phyloP scores from a whole-genome alignment of 768 basidiomycete genomes.

The Fibroporia radiculosa region DNA sequence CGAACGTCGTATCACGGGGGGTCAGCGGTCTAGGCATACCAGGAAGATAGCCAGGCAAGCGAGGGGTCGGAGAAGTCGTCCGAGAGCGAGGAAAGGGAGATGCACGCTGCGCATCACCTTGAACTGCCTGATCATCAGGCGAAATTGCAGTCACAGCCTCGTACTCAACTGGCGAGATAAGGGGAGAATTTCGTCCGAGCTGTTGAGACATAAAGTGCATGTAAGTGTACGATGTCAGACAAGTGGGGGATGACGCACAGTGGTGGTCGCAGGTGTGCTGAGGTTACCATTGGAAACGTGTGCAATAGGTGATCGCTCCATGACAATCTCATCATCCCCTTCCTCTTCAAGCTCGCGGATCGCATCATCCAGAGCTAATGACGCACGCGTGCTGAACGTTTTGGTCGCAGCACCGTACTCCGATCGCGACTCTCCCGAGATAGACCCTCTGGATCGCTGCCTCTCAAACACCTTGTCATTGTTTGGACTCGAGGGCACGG shows the following conservation, averaged over 20 bases:
- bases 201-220: slow-evolving; percentile 3
- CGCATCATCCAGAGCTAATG: slow-evolving; percentile 66
- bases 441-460: slow-evolving; percentile 25
- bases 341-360: slow-evolving; percentile 68
- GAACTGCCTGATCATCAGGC: slow-evolving; percentile 46
- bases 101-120: slow-evolving; percentile 43
- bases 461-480: slow-evolving; percentile 23
- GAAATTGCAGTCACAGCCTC: slow-evolving; percentile 69
- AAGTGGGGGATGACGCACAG: slow-evolving; percentile 3
- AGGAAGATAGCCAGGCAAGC: slow-evolving; percentile 78
- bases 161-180: slow-evolving; percentile 25
- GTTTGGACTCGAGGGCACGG: slow-evolving; percentile 36
- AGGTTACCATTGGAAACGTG: neutral
- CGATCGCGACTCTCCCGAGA: slow-evolving; percentile 23
- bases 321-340: slow-evolving; percentile 52
- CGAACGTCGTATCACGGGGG: slow-evolving; percentile 60
- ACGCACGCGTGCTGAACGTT: slow-evolving; percentile 42
- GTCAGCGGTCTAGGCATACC: slow-evolving; percentile 92
- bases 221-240: slow-evolving; percentile 2
- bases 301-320: slow-evolving; percentile 45
- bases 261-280: neutral
- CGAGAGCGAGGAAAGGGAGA: slow-evolving; percentile 49
- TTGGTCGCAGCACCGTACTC: slow-evolving; percentile 9
- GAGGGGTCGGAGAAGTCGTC: slow-evolving; percentile 39
- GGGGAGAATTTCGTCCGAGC: slow-evolving; percentile 15